Base-by-base conservation (phyloP, 1,284 basidiomycete species). In the Lentinula novae-zelandiae region DNA sequence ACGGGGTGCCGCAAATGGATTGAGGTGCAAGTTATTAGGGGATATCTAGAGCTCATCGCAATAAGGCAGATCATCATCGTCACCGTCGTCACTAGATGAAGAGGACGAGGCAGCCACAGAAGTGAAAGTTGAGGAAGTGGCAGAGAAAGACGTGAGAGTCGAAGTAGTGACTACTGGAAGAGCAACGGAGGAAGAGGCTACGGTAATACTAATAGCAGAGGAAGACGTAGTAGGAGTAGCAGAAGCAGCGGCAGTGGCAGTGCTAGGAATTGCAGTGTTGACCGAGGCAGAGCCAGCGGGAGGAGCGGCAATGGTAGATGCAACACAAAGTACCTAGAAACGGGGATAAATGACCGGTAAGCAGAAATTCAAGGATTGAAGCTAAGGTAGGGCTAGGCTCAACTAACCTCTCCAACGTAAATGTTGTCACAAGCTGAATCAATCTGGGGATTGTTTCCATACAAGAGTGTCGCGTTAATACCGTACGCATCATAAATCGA, bases 381-480 rank as follows among this genome's bases (percentile, higher is more conserved):
- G 27, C 27, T 27, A 27, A 27, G 27, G 27, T 48, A 38, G 27
- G 42, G 27, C 12, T 36, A 42, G 38, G 36, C 34, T 22, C 22
- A 22, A 72, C 80, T 53, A 40, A 88, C 87, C 82, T 87, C 84
- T 71, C 82, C 86, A 60, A 85, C 68, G 69, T 89, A 89, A 65
- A 90, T 72, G 75, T 90, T 90, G 65, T 66, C 66, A 70, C 89
- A 90, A 0, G 71, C 75, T 0, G 63, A 12, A 67, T 84, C 68
- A 66, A 90, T 74, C 70, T 89, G 83, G n/a, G 87, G 87, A 81
- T 90, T 90, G 80, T 89, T 89, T 63, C 62, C 10, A 66, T 68
- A 73, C 56, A 90, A 73, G 2, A 83, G 72, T 40, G 83, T 84
- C 5, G 64, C 55, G 75, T 87, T 84, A 68, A 87, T 64, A 46